phyloP scores from a whole-genome alignment of 2,329 filamentous ascomycete species.

The Elsinoe arachidis region DNA sequence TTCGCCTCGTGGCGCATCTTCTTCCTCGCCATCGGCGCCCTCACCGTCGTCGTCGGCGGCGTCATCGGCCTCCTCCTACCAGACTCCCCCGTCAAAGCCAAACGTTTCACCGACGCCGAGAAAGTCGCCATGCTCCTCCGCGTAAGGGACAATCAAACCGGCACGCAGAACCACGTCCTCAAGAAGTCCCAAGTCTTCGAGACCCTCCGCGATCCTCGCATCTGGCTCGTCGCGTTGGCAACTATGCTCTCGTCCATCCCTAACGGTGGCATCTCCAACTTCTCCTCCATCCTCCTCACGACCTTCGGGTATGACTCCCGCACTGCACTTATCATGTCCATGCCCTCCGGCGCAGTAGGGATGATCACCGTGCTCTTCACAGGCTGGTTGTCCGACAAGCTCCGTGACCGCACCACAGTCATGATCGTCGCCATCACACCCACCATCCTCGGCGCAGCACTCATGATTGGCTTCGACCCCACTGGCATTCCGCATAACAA shows the following conservation, averaged over 20 bases:
- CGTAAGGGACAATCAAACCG: slow-evolving; percentile 15
- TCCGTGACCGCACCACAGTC: slow-evolving; percentile 34
- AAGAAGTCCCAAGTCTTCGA: slow-evolving; percentile 18
- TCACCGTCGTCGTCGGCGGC: slow-evolving; percentile 26
- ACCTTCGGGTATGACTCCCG: slow-evolving; percentile 35
- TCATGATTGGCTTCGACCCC: slow-evolving; percentile 32
- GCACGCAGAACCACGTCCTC: slow-evolving; percentile 16
- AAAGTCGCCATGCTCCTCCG: slow-evolving; percentile 22
- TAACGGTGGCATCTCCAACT: slow-evolving; percentile 35
- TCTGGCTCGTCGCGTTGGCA: slow-evolving; percentile 31
- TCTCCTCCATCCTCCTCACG: slow-evolving; percentile 34
- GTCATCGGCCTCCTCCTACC: slow-evolving; percentile 27
- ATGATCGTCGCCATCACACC: slow-evolving; percentile 39
- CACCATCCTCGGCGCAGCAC: slow-evolving; percentile 38
- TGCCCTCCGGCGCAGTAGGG: slow-evolving; percentile 36
- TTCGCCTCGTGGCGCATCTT: slow-evolving; percentile 35
- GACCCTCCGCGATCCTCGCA: slow-evolving; percentile 16
- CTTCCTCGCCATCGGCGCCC: slow-evolving; percentile 35
- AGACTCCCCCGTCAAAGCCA: slow-evolving; percentile 29
- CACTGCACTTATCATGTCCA: slow-evolving; percentile 37
- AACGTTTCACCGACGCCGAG: slow-evolving; percentile 28
- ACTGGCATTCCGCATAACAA: slow-evolving; percentile 29
- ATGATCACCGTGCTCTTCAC: slow-evolving; percentile 34
- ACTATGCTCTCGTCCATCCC: slow-evolving; percentile 30
- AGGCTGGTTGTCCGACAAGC: slow-evolving; percentile 32